These are phyloP conservation scores for Magnusiomyces suaveolens DNA, from an alignment of 1,139 yeast genomes.

Conservation along the genomic window DNA sequence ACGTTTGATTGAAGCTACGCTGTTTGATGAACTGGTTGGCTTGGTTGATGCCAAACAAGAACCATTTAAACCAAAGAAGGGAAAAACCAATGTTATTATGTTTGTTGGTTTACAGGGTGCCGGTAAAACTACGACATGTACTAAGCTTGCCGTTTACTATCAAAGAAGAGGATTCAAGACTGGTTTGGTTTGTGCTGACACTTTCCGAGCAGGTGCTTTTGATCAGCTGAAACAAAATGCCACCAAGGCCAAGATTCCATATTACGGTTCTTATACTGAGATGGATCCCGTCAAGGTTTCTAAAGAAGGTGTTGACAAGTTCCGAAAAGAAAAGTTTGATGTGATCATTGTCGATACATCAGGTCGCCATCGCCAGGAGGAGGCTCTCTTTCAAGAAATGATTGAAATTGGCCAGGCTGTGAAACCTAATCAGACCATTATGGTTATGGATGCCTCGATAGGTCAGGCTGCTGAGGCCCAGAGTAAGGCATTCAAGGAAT, in stretches of 20 bases:
- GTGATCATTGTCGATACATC: slow-evolving; percentile 94
- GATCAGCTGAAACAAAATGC: slow-evolving; percentile 98
- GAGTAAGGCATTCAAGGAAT: slow-evolving; percentile 87
- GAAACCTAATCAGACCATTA: slow-evolving; percentile 84
- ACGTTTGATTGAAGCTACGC: slow-evolving; percentile 78
- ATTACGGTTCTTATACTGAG: slow-evolving; percentile 89
- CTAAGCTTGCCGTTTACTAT: slow-evolving; percentile 89
- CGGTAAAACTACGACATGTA: slow-evolving; percentile 96
- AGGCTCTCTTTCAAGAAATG: slow-evolving; percentile 88
- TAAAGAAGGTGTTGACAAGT: slow-evolving; percentile 80
- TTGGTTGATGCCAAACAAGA: slow-evolving; percentile 56
- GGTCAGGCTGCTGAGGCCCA: slow-evolving; percentile 98
- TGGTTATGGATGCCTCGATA: slow-evolving; percentile 95
- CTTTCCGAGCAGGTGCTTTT: slow-evolving; percentile 98
- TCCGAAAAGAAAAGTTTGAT: slow-evolving; percentile 85
- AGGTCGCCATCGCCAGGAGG: slow-evolving; percentile 95
- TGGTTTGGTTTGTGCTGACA: slow-evolving; percentile 96
- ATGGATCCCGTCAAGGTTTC: slow-evolving; percentile 94
- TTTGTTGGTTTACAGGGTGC: slow-evolving; percentile 98
- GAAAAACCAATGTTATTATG: slow-evolving; percentile 69
- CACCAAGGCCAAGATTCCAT: slow-evolving; percentile 87
- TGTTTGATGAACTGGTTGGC: slow-evolving; percentile 81
- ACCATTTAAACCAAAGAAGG: slow-evolving; percentile 82
- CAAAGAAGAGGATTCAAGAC: slow-evolving; percentile 90
- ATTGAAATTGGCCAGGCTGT: slow-evolving; percentile 81